Evolutionary conservation across 805 yeast genomes (phyloP), one percentile per base, ranked within the genome.

Genomic region (Starmerella potacharoeniae): DNA sequence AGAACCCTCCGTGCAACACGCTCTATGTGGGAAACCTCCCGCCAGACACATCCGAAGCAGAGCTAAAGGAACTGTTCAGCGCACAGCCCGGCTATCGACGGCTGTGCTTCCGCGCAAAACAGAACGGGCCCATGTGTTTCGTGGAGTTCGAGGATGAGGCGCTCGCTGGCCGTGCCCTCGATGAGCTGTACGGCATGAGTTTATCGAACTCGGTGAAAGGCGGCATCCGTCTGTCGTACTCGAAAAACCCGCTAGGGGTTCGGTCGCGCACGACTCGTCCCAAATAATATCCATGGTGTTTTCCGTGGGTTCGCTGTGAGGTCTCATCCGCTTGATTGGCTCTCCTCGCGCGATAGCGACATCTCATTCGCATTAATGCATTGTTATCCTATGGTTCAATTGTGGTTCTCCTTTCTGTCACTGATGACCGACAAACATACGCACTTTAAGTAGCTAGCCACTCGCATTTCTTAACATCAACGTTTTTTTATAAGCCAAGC

Each of bases 1-100:
- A 93, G 71, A 93, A 93, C 67, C 97, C 98, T 4, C 98, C 98
- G 7, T 93, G 98, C 72, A 93, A 93, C 69, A 93, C 98, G 0
- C 74, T 93, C 55, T 93, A 93, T 65, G 98, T 93, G 49, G 98
- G 98, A 17, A 93, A 93, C 68, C 76, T 93, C 65, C 97, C 98
- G 3, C 96, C 96, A 16, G 96, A 93, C 73, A 95, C 97, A 2
- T 84, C 95, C 2, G 98, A 93, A 67, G 84, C 84, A 55, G 98
- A 93, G 69, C 77, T 93, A 59, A 80, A 96, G 62, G 82, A 86
- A 41, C 72, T 93, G 60, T 93, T 93, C 68, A 78, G 93, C 40
- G 84, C 86, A 7, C 96, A 91, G 65, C 81, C 83, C 57, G 98
- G 98, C 2, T 93, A 93, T 74, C 83, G 95, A 67, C 76, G 98